Evolutionary conservation across 179 eudicot genomes (phyloP).

Genomic region (Spinacia oleracea): DNA sequence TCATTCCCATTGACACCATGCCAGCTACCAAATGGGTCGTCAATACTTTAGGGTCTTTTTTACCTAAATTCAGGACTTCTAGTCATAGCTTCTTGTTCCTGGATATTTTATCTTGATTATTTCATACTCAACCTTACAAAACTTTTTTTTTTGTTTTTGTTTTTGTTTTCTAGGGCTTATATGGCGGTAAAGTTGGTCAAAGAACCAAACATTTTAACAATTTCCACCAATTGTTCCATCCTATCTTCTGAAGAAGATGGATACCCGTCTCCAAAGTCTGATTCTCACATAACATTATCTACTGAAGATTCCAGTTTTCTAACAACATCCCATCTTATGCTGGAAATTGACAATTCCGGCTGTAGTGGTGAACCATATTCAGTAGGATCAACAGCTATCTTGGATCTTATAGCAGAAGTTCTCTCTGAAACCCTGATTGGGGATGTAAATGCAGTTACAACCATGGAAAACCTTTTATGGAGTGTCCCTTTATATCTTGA

Average conservation of each 20-base stretch:
- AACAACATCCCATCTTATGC: conserved; percentile 58
- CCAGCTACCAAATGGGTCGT: no score
- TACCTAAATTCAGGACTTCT: background rate
- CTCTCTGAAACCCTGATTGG: conserved; percentile 68
- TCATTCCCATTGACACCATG: no score
- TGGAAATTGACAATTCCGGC: conserved; percentile 74
- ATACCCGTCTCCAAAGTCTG: conserved; percentile 44
- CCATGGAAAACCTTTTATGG: conserved; percentile 59
- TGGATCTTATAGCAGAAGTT: conserved; percentile 84
- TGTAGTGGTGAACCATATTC: conserved; percentile 82
- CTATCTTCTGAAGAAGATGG: conserved; percentile 50
- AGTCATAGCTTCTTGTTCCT: background rate
- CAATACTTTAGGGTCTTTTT: background rate
- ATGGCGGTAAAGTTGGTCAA: conserved; percentile 68
- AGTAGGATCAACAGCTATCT: conserved; percentile 85
- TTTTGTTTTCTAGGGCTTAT: conserved; percentile 59
- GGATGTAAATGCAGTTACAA: conserved; percentile 61
- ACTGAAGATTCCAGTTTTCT: conserved; percentile 39
- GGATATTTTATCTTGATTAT: background rate
- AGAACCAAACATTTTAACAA: conserved; percentile 47
- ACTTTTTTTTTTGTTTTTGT: background rate
- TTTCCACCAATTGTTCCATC: conserved; percentile 50
- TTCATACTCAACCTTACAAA: background rate
- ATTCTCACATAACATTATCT: conserved; percentile 40
- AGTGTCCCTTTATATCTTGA: conserved; percentile 77